Conservation (phyloP, 352 stramenopile genomes). For the Pythium guiyangense region DNA sequence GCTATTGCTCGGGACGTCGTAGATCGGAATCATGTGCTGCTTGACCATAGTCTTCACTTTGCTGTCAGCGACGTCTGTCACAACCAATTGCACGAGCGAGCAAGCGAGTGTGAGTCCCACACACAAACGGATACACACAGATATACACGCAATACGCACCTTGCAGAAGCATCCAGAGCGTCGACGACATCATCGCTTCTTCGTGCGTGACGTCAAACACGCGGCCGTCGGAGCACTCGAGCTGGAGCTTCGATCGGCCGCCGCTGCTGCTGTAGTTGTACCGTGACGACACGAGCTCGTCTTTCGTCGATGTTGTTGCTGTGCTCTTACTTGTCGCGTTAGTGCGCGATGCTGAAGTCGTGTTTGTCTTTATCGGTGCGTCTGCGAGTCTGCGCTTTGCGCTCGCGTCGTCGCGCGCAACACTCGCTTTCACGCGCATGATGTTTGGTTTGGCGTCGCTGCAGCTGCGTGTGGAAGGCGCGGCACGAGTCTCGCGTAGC, state of each 20-base stretch:
- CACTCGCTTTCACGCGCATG: conserved; percentile 10
- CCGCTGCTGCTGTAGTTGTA: conserved; percentile 10
- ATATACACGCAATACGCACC: conserved; percentile 17
- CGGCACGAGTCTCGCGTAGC: neutral
- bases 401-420: conserved; percentile 5
- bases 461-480: neutral
- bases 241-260: conserved; percentile 56
- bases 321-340: neutral
- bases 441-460: neutral
- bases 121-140: neutral
- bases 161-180: conserved; percentile 76
- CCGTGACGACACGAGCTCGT: conserved; percentile 7
- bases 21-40: conserved; percentile 71
- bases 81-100: neutral
- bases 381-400: conserved; percentile 11
- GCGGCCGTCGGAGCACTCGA: conserved; percentile 65
- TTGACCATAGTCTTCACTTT: conserved; percentile 43
- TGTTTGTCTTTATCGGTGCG: neutral
- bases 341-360: neutral
- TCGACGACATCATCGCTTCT: conserved; percentile 85
- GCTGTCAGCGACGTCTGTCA: conserved; percentile 42
- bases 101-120: neutral
- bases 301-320: neutral
- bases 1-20: conserved; percentile 66
- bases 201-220: conserved; percentile 77